These are phyloP conservation scores for Fraxinus sp. DNA, from an alignment of 305 asterid genomes.

Conservation along the genomic window DNA sequence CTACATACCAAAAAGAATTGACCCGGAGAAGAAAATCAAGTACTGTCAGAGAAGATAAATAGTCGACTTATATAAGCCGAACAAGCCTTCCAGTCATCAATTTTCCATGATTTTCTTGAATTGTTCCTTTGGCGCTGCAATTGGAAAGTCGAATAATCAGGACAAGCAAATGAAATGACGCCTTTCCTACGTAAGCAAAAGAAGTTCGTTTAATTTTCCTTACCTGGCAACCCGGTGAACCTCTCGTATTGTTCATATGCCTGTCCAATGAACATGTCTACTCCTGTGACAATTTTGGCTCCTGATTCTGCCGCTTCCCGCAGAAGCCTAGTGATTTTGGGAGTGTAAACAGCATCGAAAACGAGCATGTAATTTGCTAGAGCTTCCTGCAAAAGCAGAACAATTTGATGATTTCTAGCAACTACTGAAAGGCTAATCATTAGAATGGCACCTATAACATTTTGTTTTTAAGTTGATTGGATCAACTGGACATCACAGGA, in stretches of 20 bases:
- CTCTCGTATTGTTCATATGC: slow-evolving; percentile 89
- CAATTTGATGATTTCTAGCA: not conserved
- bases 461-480: not conserved
- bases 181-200: not conserved
- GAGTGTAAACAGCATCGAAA: slow-evolving; percentile 90
- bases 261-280: slow-evolving; percentile 88
- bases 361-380: slow-evolving; percentile 66
- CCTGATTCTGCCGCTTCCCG: slow-evolving; percentile 79
- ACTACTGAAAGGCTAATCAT: not conserved
- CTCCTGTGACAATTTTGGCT: slow-evolving; percentile 74
- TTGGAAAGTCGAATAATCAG: slow-evolving; percentile 18
- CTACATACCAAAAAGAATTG: not conserved
- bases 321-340: slow-evolving; percentile 76
- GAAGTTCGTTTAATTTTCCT: not conserved
- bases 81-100: slow-evolving; percentile 26
- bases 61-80: not conserved
- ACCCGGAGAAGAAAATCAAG: not conserved
- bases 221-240: slow-evolving; percentile 92
- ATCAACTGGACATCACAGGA: not conserved
- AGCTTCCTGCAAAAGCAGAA: slow-evolving; percentile 55
- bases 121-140: slow-evolving; percentile 84
- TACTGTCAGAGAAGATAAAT: not conserved
- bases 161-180: not conserved
- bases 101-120: slow-evolving; percentile 57
- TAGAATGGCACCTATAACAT: not conserved